Conservation (phyloP, 2,329 filamentous ascomycete species). For the Aspergillus sp. region DNA sequence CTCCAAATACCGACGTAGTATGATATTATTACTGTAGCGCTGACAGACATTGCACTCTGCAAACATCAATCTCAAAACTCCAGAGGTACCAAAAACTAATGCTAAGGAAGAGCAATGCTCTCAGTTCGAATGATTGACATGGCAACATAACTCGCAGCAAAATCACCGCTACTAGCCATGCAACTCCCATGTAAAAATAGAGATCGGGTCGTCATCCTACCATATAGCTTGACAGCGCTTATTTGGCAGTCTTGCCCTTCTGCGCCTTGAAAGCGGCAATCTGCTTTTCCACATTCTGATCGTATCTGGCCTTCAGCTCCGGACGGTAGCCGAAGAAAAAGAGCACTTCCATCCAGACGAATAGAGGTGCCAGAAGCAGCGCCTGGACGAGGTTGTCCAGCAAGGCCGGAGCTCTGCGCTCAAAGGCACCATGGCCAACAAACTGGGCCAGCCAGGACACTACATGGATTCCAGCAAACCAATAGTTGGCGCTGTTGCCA, state of each 20-base stretch:
- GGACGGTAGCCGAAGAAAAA: conserved; percentile 89
- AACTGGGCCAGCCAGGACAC: conserved; percentile 87
- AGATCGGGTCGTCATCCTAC: neutral
- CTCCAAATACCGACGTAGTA: neutral
- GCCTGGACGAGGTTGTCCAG: conserved; percentile 92
- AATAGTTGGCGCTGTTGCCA: conserved; percentile 61
- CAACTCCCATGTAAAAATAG: neutral
- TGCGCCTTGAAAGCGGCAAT: conserved; percentile 72
- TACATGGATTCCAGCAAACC: conserved; percentile 69
- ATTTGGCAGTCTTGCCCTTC: conserved; percentile 37
- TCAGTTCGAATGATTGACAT: neutral
- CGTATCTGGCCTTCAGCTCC: conserved; percentile 78
- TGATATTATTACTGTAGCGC: neutral
- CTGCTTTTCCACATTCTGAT: conserved; percentile 73
- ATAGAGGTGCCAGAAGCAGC: conserved; percentile 88
- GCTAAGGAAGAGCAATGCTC: neutral
- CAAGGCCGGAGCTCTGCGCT: conserved; percentile 82
- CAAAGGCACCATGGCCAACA: conserved; percentile 84
- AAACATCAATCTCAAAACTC: neutral
- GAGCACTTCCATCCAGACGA: conserved; percentile 93
- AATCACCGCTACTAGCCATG: neutral
- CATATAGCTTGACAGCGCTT: neutral
- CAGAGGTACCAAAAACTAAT: neutral
- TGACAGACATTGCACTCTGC: neutral
- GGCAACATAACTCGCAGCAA: neutral